Conservation (phyloP, 1,284 basidiomycete genomes). For the Ceratobasidium sp. region DNA sequence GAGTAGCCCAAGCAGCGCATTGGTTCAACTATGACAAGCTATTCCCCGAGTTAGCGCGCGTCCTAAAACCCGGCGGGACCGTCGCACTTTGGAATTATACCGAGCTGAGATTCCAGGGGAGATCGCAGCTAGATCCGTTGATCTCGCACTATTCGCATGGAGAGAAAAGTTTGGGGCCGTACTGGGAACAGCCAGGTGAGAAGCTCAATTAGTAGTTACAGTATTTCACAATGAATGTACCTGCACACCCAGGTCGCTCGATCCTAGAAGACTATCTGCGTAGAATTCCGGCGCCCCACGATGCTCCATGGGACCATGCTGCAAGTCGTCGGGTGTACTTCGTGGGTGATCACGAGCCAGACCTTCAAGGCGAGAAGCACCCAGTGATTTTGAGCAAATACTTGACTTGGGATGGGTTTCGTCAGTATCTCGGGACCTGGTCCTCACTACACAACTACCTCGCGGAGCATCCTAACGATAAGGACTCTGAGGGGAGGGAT, state of each 20-base stretch:
- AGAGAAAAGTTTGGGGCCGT: constrained; percentile 66
- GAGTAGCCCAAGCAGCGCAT: constrained; percentile 78
- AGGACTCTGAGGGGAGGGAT: constrained; percentile 58
- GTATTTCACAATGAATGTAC: neutral
- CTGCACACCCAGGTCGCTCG: constrained; percentile 58
- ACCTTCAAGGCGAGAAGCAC: constrained; percentile 33
- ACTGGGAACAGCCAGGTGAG: constrained; percentile 73
- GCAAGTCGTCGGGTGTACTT: constrained; percentile 59
- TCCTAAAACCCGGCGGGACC: constrained; percentile 71
- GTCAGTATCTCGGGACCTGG: constrained; percentile 74
- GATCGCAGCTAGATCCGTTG: constrained; percentile 63
- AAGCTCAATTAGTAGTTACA: too few species aligned
- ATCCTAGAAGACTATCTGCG: constrained; percentile 76
- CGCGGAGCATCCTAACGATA: constrained; percentile 67
- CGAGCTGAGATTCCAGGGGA: constrained; percentile 71
- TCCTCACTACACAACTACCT: constrained; percentile 76
- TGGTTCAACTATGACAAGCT: constrained; percentile 82
- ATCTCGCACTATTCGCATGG: constrained; percentile 59
- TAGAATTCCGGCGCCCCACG: constrained; percentile 66
- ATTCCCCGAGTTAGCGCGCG: constrained; percentile 72
- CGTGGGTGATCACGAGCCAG: constrained; percentile 54
- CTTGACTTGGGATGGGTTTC: constrained; percentile 69
- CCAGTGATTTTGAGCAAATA: constrained; percentile 65
- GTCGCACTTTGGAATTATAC: constrained; percentile 70
- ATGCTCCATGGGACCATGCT: constrained; percentile 50